These are phyloP conservation scores for Candida ipomoeae DNA, from an alignment of 805 yeast genomes.

Conservation along the genomic window DNA sequence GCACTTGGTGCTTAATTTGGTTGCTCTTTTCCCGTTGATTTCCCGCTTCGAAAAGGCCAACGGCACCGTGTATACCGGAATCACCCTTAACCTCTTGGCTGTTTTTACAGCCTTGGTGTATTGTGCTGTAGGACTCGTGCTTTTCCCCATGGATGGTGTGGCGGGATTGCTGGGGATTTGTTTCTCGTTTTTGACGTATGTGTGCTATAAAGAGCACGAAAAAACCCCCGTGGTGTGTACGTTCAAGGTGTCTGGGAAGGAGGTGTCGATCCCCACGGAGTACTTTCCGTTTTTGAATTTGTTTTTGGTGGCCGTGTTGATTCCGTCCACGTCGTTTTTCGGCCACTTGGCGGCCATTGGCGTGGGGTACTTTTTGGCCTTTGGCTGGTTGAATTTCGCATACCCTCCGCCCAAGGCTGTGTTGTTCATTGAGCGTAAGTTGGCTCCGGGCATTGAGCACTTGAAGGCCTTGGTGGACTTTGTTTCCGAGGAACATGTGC, in stretches of 20 bases:
- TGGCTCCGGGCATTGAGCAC: slow-evolving; percentile 45
- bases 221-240: slow-evolving; percentile 38
- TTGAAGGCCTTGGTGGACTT: slow-evolving; percentile 55
- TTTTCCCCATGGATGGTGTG: slow-evolving; percentile 51
- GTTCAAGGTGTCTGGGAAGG: slow-evolving; percentile 29
- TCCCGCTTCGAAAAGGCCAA: slow-evolving; percentile 63
- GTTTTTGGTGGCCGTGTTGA: slow-evolving; percentile 44
- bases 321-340: slow-evolving; percentile 66
- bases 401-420: slow-evolving; percentile 66
- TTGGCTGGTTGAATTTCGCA: slow-evolving; percentile 52
- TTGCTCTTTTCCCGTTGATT: slow-evolving; percentile 56
- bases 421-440: slow-evolving; percentile 57
- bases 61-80: slow-evolving; percentile 85
- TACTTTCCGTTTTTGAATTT: slow-evolving; percentile 52
- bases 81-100: slow-evolving; percentile 69
- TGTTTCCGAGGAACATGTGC: slow-evolving; percentile 58
- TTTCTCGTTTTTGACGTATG: slow-evolving; percentile 62
- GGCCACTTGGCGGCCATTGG: slow-evolving; percentile 69
- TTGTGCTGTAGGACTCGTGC: slow-evolving; percentile 45
- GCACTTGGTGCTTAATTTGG: slow-evolving; percentile 58
- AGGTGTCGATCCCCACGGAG: slow-evolving; percentile 53
- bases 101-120: slow-evolving; percentile 64
- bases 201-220: slow-evolving; percentile 44
- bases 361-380: slow-evolving; percentile 61
- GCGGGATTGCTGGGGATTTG: slow-evolving; percentile 74